phyloP scores from a whole-genome alignment of 495 filamentous ascomycete genomes.

The Daldinia vernicosa region DNA sequence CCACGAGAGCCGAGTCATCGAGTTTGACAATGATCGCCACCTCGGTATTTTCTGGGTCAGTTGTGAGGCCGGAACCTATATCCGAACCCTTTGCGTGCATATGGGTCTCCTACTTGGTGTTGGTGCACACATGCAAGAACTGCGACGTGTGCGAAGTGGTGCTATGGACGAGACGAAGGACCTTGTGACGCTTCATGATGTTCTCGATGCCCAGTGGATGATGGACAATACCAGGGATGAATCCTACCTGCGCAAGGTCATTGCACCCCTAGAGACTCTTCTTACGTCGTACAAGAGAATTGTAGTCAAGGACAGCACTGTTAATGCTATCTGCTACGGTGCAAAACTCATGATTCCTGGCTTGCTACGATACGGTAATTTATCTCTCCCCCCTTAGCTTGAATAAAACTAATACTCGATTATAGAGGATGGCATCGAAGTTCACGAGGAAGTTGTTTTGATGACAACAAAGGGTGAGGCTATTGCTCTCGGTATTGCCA shows the following conservation, averaged over 20 bases:
- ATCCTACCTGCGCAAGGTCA: slow-evolving; percentile 84
- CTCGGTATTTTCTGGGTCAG: slow-evolving; percentile 99
- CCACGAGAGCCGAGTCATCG: slow-evolving; percentile 91
- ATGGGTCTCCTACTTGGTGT: slow-evolving; percentile 91
- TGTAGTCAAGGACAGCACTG: slow-evolving; percentile 89
- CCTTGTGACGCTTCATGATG: slow-evolving; percentile 94
- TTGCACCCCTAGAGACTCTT: slow-evolving; percentile 88
- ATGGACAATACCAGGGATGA: slow-evolving; percentile 93
- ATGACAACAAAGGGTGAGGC: slow-evolving; percentile 99
- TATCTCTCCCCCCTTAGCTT: not conserved
- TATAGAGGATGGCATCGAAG: slow-evolving; percentile 82
- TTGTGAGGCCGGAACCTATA: slow-evolving; percentile 98
- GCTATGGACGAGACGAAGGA: slow-evolving; percentile 90
- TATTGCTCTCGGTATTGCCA: slow-evolving; percentile 92
- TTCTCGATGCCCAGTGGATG: slow-evolving; percentile 92
- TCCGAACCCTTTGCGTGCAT: slow-evolving; percentile 97
- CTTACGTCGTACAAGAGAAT: slow-evolving; percentile 93
- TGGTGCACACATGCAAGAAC: slow-evolving; percentile 98
- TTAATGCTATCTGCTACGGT: slow-evolving; percentile 97
- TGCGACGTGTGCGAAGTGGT: slow-evolving; percentile 89
- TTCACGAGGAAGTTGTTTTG: slow-evolving; percentile 90
- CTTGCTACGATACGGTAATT: slow-evolving; percentile 83
- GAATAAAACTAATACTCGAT: slow-evolving; percentile 27
- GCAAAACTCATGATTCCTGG: slow-evolving; percentile 98
- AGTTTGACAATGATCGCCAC: slow-evolving; percentile 97